These are phyloP conservation scores for Pestalotiopsis sp. DNA, from an alignment of 2,329 filamentous ascomycete genomes.

Conservation along the genomic window DNA sequence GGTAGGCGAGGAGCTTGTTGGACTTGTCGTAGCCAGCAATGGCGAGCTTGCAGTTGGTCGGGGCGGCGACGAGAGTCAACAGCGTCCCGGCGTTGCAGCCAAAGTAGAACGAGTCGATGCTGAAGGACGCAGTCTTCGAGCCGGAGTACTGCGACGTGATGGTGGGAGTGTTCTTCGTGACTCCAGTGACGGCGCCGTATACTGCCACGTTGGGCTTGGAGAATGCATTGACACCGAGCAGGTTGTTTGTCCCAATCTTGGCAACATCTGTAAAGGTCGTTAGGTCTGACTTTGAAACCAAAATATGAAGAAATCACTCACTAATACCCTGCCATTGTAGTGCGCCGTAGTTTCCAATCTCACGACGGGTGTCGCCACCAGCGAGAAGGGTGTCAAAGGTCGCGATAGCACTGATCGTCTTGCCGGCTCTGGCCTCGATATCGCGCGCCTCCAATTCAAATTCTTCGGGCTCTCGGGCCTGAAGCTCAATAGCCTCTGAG, in stretches of 20 bases:
- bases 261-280: not conserved
- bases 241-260: not conserved
- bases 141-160: not conserved
- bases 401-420: not conserved
- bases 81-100: not conserved
- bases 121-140: not conserved
- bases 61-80: not conserved
- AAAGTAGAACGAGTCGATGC: not conserved
- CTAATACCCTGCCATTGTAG: not conserved
- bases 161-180: not conserved
- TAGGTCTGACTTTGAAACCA: not conserved
- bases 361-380: not conserved
- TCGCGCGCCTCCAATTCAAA: not conserved
- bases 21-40: not conserved
- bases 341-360: not conserved
- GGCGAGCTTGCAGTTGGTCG: not conserved
- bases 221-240: not conserved
- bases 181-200: not conserved
- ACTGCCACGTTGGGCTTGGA: constrained; percentile 1
- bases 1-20: not conserved
- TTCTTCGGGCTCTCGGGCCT: not conserved
- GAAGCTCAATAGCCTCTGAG: not conserved
- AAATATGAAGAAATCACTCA: not conserved
- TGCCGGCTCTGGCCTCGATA: not conserved
- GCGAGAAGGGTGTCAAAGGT: not conserved